phyloP scores from a whole-genome alignment of 768 basidiomycete genomes.

The Gelatoporia subvermispora region DNA sequence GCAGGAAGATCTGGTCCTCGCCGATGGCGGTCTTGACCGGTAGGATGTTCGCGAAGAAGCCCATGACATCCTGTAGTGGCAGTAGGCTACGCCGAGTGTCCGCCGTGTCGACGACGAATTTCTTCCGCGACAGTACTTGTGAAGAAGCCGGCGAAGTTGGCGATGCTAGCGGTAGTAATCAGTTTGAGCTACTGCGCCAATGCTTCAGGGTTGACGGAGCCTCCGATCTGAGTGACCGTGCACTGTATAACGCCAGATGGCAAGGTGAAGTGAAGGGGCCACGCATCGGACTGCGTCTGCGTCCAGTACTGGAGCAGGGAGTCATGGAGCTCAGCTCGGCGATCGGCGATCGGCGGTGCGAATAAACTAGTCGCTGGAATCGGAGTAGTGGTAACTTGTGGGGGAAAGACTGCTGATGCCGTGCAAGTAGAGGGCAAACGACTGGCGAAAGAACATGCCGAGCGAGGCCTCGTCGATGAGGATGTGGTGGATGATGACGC shows the following conservation, averaged over 20 bases:
- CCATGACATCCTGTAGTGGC: conserved; percentile 21
- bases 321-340: conserved; percentile 21
- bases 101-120: conserved; percentile 25
- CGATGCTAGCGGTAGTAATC: conserved; percentile 14
- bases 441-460: conserved; percentile 26
- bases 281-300: conserved; percentile 9
- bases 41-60: conserved; percentile 28
- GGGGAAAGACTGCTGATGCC: conserved; percentile 22
- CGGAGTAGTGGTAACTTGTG: conserved; percentile 13
- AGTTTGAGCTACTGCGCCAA: conserved; percentile 17
- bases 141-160: conserved; percentile 27
- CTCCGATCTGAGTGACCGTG: conserved; percentile 24
- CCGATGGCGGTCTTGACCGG: conserved; percentile 25
- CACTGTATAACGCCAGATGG: conserved; percentile 23
- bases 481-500: conserved; percentile 26
- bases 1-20: conserved; percentile 19
- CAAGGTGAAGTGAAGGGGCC: conserved; percentile 16
- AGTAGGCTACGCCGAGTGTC: conserved; percentile 27
- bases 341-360: conserved; percentile 26
- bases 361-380: conserved; percentile 19
- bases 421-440: conserved; percentile 23
- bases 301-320: conserved; percentile 24
- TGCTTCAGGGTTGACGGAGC: conserved; percentile 10
- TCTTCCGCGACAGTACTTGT: conserved; percentile 27
- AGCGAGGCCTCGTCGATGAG: conserved; percentile 27